phyloP scores from a whole-genome alignment of 2,329 filamentous ascomycete species.

The Didymella pomorum region DNA sequence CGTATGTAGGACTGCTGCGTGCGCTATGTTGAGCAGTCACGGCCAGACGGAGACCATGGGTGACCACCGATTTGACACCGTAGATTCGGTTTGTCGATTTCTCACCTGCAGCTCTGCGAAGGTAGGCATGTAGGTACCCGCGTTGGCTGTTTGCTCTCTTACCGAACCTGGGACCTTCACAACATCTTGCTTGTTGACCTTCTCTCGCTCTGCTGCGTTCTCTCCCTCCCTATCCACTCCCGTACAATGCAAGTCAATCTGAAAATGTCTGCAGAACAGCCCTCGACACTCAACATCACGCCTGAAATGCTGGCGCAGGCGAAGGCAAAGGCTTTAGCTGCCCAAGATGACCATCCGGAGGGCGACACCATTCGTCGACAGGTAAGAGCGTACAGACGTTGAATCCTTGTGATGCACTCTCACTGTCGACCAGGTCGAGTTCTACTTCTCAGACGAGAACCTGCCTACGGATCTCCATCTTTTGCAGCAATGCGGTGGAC shows the following conservation, averaged over 20 bases:
- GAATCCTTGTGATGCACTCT: not conserved
- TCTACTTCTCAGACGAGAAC: slow-evolving; percentile 60
- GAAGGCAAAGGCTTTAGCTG: not conserved
- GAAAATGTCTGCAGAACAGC: slow-evolving; percentile 9
- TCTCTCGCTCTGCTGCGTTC: not conserved
- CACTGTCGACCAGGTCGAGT: slow-evolving; percentile 52
- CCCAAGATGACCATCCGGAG: slow-evolving; percentile 36
- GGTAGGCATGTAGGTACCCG: slow-evolving; percentile 6
- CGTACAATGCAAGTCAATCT: not conserved
- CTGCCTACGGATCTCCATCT: slow-evolving; percentile 54
- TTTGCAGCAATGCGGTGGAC: slow-evolving; percentile 51
- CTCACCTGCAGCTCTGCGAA: slow-evolving; percentile 10
- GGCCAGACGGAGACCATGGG: not conserved
- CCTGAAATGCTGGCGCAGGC: slow-evolving; percentile 11
- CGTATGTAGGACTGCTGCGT: not conserved
- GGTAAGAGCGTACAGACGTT: slow-evolving; percentile 22
- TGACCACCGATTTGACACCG: not conserved
- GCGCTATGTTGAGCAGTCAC: not conserved
- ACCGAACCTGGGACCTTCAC: not conserved
- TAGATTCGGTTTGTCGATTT: slow-evolving; percentile 8
- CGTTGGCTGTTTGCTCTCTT: slow-evolving; percentile 7
- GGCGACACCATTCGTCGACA: slow-evolving; percentile 41
- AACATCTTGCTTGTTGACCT: not conserved
- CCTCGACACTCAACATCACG: not conserved
- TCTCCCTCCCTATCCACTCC: not conserved